Percentiles rank a stretch among this genome's conserved stretches.
phyloP scores from a whole-genome alignment of 257 asterid genomes.

The Solanum rostratum region DNA sequence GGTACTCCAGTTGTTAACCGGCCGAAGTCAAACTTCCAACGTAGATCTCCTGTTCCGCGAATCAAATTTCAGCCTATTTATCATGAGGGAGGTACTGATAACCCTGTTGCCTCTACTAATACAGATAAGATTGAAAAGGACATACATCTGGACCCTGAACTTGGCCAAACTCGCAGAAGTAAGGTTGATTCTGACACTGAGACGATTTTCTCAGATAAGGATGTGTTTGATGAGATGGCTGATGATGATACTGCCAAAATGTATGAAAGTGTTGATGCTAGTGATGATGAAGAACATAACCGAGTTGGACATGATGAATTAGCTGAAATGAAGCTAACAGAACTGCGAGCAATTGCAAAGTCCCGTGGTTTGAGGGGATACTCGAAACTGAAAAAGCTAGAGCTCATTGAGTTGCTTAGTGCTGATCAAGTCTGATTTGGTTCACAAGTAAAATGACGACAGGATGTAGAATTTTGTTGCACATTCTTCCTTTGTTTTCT shows the following conservation, averaged over 20 bases:
- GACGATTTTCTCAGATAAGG: slow-evolving; percentile 15
- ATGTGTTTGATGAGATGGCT: slow-evolving; percentile 23
- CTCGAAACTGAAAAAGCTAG: slow-evolving; percentile 56
- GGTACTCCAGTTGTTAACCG: slow-evolving; percentile 31
- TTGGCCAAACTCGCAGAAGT: slow-evolving; percentile 1
- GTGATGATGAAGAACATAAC: slow-evolving; percentile 11
- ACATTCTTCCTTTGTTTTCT: not conserved
- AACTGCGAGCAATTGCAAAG: slow-evolving; percentile 55
- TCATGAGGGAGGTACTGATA: slow-evolving; percentile 14
- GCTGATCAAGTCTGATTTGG: slow-evolving; percentile 9
- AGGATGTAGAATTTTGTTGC: not conserved
- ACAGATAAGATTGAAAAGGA: not conserved
- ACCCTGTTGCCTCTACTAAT: not conserved
- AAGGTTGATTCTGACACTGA: slow-evolving; percentile 7
- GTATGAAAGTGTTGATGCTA: slow-evolving; percentile 15
- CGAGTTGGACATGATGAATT: slow-evolving; percentile 9
- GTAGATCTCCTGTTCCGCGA: slow-evolving; percentile 68
- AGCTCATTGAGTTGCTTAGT: slow-evolving; percentile 37
- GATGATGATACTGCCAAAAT: slow-evolving; percentile 24
- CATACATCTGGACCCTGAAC: slow-evolving; percentile 13
- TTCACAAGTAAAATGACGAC: not conserved
- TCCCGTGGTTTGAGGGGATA: slow-evolving; percentile 62
- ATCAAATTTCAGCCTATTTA: slow-evolving; percentile 40
- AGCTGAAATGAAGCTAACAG: slow-evolving; percentile 46
- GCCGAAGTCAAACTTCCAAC: slow-evolving; percentile 70